phyloP scores from a whole-genome alignment of 805 yeast species.

The Candida quercuum region DNA sequence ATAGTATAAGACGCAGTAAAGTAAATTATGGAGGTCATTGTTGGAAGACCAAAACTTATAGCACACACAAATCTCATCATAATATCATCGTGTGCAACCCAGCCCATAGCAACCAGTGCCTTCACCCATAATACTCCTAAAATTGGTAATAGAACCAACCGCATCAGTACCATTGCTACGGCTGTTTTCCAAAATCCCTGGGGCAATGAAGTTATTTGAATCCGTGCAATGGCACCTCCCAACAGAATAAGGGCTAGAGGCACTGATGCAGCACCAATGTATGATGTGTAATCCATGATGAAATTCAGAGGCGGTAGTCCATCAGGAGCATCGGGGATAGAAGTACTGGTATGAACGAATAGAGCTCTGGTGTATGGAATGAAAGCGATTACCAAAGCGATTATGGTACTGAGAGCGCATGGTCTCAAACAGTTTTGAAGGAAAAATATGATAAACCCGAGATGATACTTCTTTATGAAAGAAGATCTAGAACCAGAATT shows the following conservation, averaged over 20 bases:
- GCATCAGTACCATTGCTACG: conserved; percentile 43
- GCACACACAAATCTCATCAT: conserved; percentile 69
- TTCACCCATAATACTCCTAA: conserved; percentile 66
- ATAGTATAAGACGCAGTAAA: conserved; percentile 82
- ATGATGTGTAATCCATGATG: conserved; percentile 69
- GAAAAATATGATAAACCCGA: conserved; percentile 28
- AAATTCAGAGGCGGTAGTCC: conserved; percentile 76
- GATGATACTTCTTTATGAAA: conserved; percentile 17
- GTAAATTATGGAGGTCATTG: conserved; percentile 81
- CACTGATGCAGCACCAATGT: conserved; percentile 83
- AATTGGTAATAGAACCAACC: conserved; percentile 68
- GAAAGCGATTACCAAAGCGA: conserved; percentile 64
- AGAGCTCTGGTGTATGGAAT: conserved; percentile 76
- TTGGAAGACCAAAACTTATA: conserved; percentile 71
- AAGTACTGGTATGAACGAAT: conserved; percentile 43
- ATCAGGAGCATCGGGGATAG: conserved; percentile 76
- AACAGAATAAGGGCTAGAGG: conserved; percentile 75
- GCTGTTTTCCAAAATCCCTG: conserved; percentile 64
- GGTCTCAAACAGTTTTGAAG: conserved; percentile 58
- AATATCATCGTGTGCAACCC: conserved; percentile 41
- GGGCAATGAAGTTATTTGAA: conserved; percentile 42
- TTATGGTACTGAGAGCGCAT: conserved; percentile 61
- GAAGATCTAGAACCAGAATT: conserved; percentile 6
- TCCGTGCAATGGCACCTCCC: conserved; percentile 81
- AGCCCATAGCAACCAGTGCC: conserved; percentile 52